Base-by-base conservation (phyloP, 148 eudicot genomes). In the Salicornia ramosissima region DNA sequence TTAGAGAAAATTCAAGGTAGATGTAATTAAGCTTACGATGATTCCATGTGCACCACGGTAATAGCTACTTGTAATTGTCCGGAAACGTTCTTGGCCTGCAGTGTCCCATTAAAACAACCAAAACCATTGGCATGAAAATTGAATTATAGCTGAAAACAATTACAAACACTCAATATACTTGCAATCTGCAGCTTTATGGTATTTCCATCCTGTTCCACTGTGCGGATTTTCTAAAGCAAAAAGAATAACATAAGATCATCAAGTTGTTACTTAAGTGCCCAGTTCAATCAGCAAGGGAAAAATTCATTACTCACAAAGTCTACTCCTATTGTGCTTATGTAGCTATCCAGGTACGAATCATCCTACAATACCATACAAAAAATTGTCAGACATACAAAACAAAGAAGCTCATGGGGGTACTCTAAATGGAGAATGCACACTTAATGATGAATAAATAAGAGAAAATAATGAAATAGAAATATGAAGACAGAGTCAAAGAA, bases 241-340 rank as follows among this genome's bases (percentile, higher is more conserved):
- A 12, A 72, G 10, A 21, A 40, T 26, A 28, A 1, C 24, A 52
- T 18, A 50, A 9, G 49, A 28, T 52, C 19, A 51, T 40, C 8
- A n/a, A 64, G 29, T 25, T 10, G 29, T 22, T 2, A 21, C 40
- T 16, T 10, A 8, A 46, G 53, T 24, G 24, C 6, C 31, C 25
- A 33, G 16, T 34, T 21, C 21, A 61, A 2, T 24, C 36, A 4
- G 28, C 50, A 52, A 55, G 19, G 16, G 33, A 29, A 1, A 43
- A n/a, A 36, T 7, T 45, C 26, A 45, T 8, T 45, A 74, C 88
- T 85, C 61, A 84, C 88, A 80, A 84, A 84, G 70, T 84, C 88
- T 25, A 84, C 88, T 46, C 85, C 88, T 30, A 84, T 84, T 56
- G 88, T 84, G 74, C 88, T 84, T 33, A 84, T 84, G 74, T 84